Evolutionary conservation across 1,139 yeast genomes (phyloP), one percentile per base, ranked within the genome.

Genomic region (Candida sp.): DNA sequence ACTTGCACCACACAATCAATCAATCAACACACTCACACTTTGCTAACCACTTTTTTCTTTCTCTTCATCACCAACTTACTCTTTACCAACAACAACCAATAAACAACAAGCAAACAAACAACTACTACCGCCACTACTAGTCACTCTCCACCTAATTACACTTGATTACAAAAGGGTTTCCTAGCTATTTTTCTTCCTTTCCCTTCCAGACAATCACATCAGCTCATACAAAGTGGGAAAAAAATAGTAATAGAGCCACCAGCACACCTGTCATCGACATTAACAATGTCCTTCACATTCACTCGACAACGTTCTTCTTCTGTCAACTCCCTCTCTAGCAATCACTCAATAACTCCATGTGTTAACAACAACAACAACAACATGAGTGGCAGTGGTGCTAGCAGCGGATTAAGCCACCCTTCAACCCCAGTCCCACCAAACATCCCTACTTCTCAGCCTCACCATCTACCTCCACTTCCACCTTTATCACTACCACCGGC

Each of bases 281-380:
- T 12, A 3, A 46, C 25, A 6, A 53, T 53, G 56, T 47, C 56
- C 34, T 50, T 45, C 17, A 48, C 53, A 11, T 51, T 40, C 28
- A 44, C 52, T 7, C 45, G 54, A 51, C 70, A 63, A 49, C 62
- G 78, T 39, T 70, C 76, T n/a, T 67, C 73, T 8, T 72, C 77
- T 12, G 63, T 70, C 51, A 72, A 68, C 55, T 71, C 77, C 30
- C 62, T 65, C 28, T 61, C 67, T 9, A 69, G 74, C 9, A 61
- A 57, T 31, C 70, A 66, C 28, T 66, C 70, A 9, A 39, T 51
- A 33, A 35, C 44, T 9, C 46, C 49, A 22, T 46, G 47, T 23
- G 35, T 46, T 35, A 25, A 23, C 7, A 48, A 38, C 33, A 17
- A 17, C 33, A 17, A 17, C 17, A 17, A 17, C 17, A 17, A 17